Conservation (phyloP, 208 protist genomes). For the Porcisia hertigi region DNA sequence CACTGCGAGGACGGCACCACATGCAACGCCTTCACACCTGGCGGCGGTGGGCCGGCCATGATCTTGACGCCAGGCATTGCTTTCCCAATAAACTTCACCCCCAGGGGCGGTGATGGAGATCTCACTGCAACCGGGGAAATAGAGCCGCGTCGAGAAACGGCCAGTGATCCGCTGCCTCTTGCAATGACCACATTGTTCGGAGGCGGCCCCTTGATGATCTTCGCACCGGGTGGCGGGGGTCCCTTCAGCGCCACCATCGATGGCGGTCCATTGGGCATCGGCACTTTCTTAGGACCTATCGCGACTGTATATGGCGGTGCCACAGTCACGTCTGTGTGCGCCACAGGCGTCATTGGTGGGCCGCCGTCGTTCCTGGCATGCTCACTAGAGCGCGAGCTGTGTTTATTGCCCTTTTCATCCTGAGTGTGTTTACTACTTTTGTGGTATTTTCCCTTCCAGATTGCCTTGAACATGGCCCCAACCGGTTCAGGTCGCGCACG, state of each 20-base stretch:
- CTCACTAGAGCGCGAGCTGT: background rate
- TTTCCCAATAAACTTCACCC: constrained; percentile 47
- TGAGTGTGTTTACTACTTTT: constrained; percentile 23
- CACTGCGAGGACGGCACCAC: background rate
- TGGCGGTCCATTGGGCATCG: constrained; percentile 3
- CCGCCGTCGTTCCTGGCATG: background rate
- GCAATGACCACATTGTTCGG: constrained; percentile 39
- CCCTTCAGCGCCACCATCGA: constrained; percentile 15
- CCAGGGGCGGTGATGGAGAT: constrained; percentile 34
- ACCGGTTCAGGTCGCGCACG: no score
- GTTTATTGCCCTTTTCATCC: constrained; percentile 5
- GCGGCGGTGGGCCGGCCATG: constrained; percentile 18
- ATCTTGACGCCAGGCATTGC: constrained; percentile 2
- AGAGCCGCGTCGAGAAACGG: constrained; percentile 1
- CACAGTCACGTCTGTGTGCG: background rate
- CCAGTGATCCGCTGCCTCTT: constrained; percentile 4
- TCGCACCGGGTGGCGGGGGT: constrained; percentile 36
- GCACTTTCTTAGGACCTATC: constrained; percentile 26
- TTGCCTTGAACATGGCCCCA: constrained; percentile 18
- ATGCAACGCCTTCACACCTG: background rate
- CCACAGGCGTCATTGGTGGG: background rate
- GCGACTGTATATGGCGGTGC: constrained; percentile 3
- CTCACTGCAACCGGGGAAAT: constrained; percentile 4
- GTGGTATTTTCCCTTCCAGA: constrained; percentile 23
- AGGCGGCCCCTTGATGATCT: constrained; percentile 51